A percentile compares a stretch with the other conserved stretches of the same genome.
These are phyloP conservation scores for Penicillium sp. DNA, from an alignment of 2,329 filamentous ascomycete species.

Conservation along the genomic window DNA sequence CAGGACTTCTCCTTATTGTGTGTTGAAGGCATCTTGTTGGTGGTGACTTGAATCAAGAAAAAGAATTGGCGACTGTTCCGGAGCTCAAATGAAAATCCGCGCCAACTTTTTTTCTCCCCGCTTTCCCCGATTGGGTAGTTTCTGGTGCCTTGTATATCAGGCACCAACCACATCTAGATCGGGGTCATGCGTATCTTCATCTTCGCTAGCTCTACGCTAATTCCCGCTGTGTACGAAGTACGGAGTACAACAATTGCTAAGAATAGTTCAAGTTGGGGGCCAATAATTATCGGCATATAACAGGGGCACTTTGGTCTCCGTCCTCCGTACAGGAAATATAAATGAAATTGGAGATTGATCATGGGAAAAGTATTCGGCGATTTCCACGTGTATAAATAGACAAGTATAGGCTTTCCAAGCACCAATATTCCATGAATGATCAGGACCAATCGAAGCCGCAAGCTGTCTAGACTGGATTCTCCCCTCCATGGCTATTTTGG, in stretches of 20 bases:
- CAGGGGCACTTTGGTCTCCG: background rate
- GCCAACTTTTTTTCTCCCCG: slow-evolving; percentile 29
- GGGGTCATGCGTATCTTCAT: background rate
- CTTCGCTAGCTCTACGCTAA: background rate
- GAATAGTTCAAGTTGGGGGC: background rate
- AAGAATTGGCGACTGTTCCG: slow-evolving; percentile 13
- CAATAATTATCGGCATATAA: background rate
- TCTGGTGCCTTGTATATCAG: slow-evolving; percentile 7
- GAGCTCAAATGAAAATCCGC: slow-evolving; percentile 25
- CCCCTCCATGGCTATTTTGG: background rate
- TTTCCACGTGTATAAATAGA: background rate
- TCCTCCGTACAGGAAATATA: background rate
- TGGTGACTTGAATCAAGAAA: slow-evolving; percentile 10
- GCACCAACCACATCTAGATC: background rate
- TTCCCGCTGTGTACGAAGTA: background rate
- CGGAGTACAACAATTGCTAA: background rate
- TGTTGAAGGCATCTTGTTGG: slow-evolving; percentile 72
- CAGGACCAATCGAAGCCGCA: background rate
- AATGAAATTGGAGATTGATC: background rate
- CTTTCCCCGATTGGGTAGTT: slow-evolving; percentile 19
- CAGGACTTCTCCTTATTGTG: slow-evolving; percentile 88
- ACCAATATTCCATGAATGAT: background rate
- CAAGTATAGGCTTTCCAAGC: background rate
- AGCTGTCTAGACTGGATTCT: background rate
- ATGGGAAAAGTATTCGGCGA: background rate